Evolutionary conservation across 345 rosid genomes (phyloP), one percentile per base, ranked within the genome.

Genomic region (Anastatica hierochuntica): DNA sequence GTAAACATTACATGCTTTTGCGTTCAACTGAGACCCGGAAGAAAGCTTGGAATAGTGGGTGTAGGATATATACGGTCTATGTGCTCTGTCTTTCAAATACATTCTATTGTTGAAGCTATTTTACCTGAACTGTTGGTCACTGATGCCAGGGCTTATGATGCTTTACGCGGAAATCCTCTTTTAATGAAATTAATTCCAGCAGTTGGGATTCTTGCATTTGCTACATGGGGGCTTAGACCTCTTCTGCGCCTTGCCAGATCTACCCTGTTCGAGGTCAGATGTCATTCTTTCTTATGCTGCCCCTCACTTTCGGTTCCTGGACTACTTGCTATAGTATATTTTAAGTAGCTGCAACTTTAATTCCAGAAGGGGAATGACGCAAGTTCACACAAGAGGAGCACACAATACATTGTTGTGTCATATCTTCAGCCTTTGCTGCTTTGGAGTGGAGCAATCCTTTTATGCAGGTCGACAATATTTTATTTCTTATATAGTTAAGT

Each of bases 341-440:
- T 37, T 12, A 12, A 16, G 26, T 62, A 64, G 43, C 38, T 54
- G 44, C 30, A 30, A 56, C 24, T 26, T 29, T 13, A 21, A 51
- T 48, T 41, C 23, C 51, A 62, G 50, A 83, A 90, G 85, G 82
- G 74, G 59, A 68, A 62, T 71, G 87, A 80, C 49, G 70, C 56
- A 60, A 90, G 63, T 64, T 80, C 88, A 80, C 80, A 80, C 53
- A 86, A 76, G 71, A 80, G 79, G 65, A 69, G 53, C 47, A 59
- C 83, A 1, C 71, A 72, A 49, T 76, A 77, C 46, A 62, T 84
- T 30, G 53, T 75, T 68, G 76, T 66, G 37, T 84, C 95, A 26
- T 90, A 87, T 74, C 31, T 90, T 64, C 90, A 79, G 66, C 98
- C 96, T n/a, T 67, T 84, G 77, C 70, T 87, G 65, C 74, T 90